Evolutionary conservation across 306 rosid species (phyloP).

Genomic region (Ziziphus jujuba): DNA sequence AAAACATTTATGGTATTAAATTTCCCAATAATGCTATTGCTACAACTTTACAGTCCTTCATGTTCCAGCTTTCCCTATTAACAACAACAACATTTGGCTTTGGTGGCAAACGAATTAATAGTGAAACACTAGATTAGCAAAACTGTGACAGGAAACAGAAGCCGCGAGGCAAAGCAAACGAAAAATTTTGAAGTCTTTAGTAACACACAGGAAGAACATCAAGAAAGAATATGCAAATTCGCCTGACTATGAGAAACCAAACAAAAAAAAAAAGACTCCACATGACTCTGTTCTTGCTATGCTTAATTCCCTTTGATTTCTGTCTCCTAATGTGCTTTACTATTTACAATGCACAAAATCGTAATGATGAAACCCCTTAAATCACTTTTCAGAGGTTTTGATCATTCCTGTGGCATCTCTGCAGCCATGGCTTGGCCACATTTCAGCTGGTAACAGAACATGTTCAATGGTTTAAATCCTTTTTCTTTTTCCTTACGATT

Average conservation of each 20-base stretch:
- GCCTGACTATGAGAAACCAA: slow-evolving; percentile 32
- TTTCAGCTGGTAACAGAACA: not conserved
- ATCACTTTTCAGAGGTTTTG: slow-evolving; percentile 13
- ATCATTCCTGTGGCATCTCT: not conserved
- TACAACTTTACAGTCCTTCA: slow-evolving; percentile 34
- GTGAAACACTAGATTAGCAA: slow-evolving; percentile 44
- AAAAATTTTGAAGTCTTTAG: slow-evolving; percentile 22
- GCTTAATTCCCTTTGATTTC: slow-evolving; percentile 20
- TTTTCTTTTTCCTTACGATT: slow-evolving; percentile 31
- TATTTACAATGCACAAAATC: slow-evolving; percentile 33
- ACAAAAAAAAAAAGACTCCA: slow-evolving; percentile 1
- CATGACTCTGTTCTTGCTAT: slow-evolving; percentile 17
- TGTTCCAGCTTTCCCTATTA: slow-evolving; percentile 25
- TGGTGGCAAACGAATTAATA: slow-evolving; percentile 21
- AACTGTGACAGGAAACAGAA: slow-evolving; percentile 41
- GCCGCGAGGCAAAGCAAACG: slow-evolving; percentile 20
- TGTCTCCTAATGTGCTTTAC: slow-evolving; percentile 30
- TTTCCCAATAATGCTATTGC: slow-evolving; percentile 21
- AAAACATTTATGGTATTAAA: slow-evolving; percentile 4
- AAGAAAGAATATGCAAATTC: slow-evolving; percentile 18
- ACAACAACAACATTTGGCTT: slow-evolving; percentile 22
- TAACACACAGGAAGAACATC: slow-evolving; percentile 19
- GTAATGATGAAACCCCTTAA: not conserved
- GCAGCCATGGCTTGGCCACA: not conserved
- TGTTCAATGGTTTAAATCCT: not conserved